Evolutionary conservation across 2,329 filamentous ascomycete genomes (phyloP).

Genomic region (Helicocarpus griseus): DNA sequence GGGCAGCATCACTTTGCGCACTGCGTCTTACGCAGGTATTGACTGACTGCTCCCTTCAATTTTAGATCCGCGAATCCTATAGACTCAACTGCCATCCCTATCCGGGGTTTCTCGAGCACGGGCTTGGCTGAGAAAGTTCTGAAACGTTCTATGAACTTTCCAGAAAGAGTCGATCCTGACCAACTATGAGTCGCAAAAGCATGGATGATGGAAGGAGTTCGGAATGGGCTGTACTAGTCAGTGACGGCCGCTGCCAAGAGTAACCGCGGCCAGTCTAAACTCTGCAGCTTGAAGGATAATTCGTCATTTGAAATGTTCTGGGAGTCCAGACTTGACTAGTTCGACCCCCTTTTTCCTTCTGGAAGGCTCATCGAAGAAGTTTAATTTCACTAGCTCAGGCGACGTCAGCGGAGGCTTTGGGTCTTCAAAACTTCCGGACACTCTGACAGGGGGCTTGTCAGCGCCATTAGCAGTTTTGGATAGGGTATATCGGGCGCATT

Average conservation of each 20-base stretch:
- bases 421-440: too few species aligned
- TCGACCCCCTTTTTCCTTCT: constrained; percentile 1
- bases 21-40: too few species aligned
- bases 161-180: background rate
- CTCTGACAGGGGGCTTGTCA: too few species aligned
- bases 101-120: background rate
- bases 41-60: background rate
- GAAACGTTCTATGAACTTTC: background rate
- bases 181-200: background rate
- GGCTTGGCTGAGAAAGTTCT: background rate
- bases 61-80: background rate
- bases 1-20: too few species aligned
- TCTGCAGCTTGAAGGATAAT: background rate
- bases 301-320: background rate
- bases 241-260: background rate
- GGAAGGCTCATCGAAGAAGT: constrained; percentile 1
- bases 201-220: background rate
- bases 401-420: too few species aligned
- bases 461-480: too few species aligned
- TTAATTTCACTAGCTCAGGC: background rate
- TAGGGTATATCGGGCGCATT: too few species aligned
- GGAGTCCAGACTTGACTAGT: background rate
- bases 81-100: background rate
- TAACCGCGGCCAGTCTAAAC: too few species aligned
- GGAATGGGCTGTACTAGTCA: background rate